Evolutionary conservation across 352 stramenopile species (phyloP).

Genomic region (Pythium sukuiense): DNA sequence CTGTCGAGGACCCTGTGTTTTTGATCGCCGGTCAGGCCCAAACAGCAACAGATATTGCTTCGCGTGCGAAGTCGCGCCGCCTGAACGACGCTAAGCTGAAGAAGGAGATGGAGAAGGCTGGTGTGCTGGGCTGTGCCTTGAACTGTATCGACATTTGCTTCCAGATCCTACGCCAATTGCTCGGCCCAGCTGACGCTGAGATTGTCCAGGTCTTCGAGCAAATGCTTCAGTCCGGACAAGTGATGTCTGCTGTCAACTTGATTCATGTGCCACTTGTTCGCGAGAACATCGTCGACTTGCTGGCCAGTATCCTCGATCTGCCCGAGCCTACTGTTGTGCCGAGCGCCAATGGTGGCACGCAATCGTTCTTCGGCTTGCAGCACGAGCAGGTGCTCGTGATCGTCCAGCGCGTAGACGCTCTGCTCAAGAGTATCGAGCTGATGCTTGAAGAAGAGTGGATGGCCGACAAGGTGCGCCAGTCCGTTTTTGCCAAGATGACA

Average conservation of each 20-base stretch:
- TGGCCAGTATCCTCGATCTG: slow-evolving; percentile 82
- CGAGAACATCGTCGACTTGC: slow-evolving; percentile 83
- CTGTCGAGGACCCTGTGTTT: slow-evolving; percentile 85
- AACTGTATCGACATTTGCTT: slow-evolving; percentile 83
- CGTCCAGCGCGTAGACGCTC: slow-evolving; percentile 70
- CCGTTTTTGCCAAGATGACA: slow-evolving; percentile 73
- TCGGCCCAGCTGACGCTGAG: slow-evolving; percentile 67
- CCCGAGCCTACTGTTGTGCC: slow-evolving; percentile 72
- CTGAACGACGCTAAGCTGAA: slow-evolving; percentile 58
- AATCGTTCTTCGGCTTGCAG: slow-evolving; percentile 52
- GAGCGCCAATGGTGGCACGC: slow-evolving; percentile 32
- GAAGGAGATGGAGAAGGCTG: slow-evolving; percentile 77
- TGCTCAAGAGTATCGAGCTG: slow-evolving; percentile 82
- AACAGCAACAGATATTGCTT: slow-evolving; percentile 61
- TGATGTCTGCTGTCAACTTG: slow-evolving; percentile 66
- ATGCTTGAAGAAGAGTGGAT: slow-evolving; percentile 89
- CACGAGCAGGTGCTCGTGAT: slow-evolving; percentile 79
- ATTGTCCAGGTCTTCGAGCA: slow-evolving; percentile 69
- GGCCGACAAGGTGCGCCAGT: slow-evolving; percentile 80
- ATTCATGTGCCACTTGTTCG: slow-evolving; percentile 73
- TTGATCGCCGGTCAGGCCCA: slow-evolving; percentile 84
- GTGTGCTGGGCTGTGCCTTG: slow-evolving; percentile 64
- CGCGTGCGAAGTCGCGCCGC: slow-evolving; percentile 54
- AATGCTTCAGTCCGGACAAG: slow-evolving; percentile 49
- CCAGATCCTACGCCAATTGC: slow-evolving; percentile 77